These are phyloP conservation scores for Plectosphaerella plurivora DNA, from an alignment of 2,329 filamentous ascomycete genomes.

Conservation along the genomic window DNA sequence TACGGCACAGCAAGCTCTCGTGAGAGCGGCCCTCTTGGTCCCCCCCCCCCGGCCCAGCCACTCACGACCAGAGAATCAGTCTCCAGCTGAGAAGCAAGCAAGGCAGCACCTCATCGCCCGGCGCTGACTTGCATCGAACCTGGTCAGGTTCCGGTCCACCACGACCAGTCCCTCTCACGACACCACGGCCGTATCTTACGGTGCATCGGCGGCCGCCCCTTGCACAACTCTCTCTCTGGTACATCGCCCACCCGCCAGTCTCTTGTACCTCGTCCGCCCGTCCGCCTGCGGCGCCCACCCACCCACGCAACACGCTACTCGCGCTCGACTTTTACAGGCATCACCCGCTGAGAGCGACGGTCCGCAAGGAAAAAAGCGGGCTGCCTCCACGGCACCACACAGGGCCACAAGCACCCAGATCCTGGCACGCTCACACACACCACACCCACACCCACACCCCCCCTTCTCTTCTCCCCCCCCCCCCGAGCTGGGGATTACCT, in stretches of 20 bases:
- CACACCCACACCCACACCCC: conserved; percentile 1
- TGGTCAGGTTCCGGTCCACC: not conserved
- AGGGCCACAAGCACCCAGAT: not conserved
- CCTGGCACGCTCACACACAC: conserved; percentile 1
- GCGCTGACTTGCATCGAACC: not conserved
- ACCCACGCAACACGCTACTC: conserved; percentile 1
- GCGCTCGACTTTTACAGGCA: conserved; percentile 1
- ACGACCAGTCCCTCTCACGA: not conserved
- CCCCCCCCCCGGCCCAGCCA: not conserved
- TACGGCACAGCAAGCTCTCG: not conserved
- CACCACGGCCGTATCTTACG: conserved; percentile 2
- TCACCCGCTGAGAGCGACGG: conserved; percentile 4
- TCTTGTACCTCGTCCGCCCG: not conserved
- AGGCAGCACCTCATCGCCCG: not conserved
- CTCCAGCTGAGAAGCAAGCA: not conserved
- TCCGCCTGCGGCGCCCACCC: conserved; percentile 1
- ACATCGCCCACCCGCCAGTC: conserved; percentile 5
- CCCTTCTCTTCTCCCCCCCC: not conserved
- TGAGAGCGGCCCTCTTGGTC: too few relatives aligned
- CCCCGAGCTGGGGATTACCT: conserved; percentile 3
- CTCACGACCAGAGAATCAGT: not conserved
- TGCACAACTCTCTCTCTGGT: not conserved
- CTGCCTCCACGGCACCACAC: not conserved
- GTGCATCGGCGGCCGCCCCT: not conserved
- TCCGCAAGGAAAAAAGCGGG: conserved; percentile 12